These are phyloP conservation scores for Articulospora tetracladia DNA, from an alignment of 495 filamentous ascomycete genomes.

Conservation along the genomic window DNA sequence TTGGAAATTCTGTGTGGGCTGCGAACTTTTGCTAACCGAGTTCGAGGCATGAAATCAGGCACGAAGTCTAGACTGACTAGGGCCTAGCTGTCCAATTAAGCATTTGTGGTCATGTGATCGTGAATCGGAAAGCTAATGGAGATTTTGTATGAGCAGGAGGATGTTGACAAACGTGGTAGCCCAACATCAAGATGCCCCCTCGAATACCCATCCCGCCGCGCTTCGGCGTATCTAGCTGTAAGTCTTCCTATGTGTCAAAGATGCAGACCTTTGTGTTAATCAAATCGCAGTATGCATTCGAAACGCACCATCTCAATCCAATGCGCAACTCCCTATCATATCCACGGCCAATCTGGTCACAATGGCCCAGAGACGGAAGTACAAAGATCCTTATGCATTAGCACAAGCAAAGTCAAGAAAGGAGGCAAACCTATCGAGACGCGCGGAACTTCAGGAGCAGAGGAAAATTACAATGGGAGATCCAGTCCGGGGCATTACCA, in stretches of 20 bases:
- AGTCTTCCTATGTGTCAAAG: slow-evolving; percentile 18
- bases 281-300: slow-evolving; percentile 42
- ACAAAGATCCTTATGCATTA: slow-evolving; percentile 61
- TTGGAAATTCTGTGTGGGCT: slow-evolving; percentile 1
- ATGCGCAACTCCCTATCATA: slow-evolving; percentile 16
- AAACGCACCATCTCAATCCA: slow-evolving; percentile 30
- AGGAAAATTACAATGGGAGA: slow-evolving; percentile 62
- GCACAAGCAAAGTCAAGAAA: slow-evolving; percentile 76
- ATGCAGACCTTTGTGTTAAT: slow-evolving; percentile 10
- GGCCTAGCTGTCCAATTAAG: not conserved
- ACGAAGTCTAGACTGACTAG: not conserved
- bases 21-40: not conserved
- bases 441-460: slow-evolving; percentile 57
- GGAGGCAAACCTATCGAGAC: slow-evolving; percentile 71
- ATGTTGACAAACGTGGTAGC: not conserved
- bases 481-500: slow-evolving; percentile 71
- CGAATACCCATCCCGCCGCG: slow-evolving; percentile 63
- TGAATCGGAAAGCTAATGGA: not conserved
- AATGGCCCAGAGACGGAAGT: slow-evolving; percentile 28
- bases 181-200: slow-evolving; percentile 59
- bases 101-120: not conserved
- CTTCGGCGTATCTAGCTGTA: slow-evolving; percentile 60
- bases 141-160: not conserved
- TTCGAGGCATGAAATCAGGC: not conserved
- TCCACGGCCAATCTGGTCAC: slow-evolving; percentile 21